Evolutionary conservation across 2,329 filamentous ascomycete genomes (phyloP), one percentile per base, ranked within the genome.

Genomic region (Epichloe amarillans): DNA sequence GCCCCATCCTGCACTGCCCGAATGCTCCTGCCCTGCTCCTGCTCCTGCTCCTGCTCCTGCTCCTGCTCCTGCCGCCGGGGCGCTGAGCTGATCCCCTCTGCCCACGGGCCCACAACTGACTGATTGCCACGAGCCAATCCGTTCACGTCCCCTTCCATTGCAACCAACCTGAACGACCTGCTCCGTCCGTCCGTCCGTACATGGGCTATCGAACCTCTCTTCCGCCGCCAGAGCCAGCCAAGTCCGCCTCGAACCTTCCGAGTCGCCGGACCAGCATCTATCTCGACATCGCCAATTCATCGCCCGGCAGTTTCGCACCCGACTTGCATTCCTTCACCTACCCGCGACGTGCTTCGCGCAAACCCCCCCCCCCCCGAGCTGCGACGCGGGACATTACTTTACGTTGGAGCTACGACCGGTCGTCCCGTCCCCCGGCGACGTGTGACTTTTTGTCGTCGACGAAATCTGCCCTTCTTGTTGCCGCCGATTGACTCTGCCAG

Each of bases 71-170:
- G 42, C 42, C 42, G 42, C 42, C 42, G 42, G 10, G 17, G 12
- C 5, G 42, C 42, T 45, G 42, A 26, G 23, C 23, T 26, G 23
- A 26, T 26, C 23, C 42, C 42, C 17, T 45, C 50, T 51, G 26
- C 46, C 17, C 50, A 52, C 35, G 49, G 49, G 46, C 52, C 55
- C 53, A 50, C 30, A 26, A 26, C 40, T 42, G 12, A 17, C 26
- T 21, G 19, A 17, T 8, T 36, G 50, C 51, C 49, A 21, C 51
- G 40, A 47, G 37, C 51, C 37, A 8, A 46, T 55, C 53, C 40
- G 12, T 37, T 33, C 41, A 17, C 51, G 23, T 19, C 46, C 37
- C 33, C 26, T 33, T 44, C 40, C 30, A 30, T 10, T 26, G 36
- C 41, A 47, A 26, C 48, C 41, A 47, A 26, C 48, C 21, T 30